phyloP scores from a whole-genome alignment of 768 basidiomycete species.

The Fomitopsis pulvina region DNA sequence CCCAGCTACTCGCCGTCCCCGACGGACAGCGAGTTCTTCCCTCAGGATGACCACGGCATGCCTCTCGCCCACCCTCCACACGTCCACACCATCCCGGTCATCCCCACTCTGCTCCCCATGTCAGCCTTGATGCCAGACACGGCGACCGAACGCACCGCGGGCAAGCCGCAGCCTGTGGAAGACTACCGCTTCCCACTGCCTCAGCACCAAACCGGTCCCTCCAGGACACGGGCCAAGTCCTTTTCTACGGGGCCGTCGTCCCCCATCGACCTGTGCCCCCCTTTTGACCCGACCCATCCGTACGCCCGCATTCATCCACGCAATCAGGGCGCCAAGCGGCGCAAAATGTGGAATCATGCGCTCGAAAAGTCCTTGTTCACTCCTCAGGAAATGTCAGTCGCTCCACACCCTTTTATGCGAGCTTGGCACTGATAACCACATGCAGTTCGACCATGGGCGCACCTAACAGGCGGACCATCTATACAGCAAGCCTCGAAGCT shows the following conservation, averaged over 20 bases:
- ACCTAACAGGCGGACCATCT: constrained; percentile 62
- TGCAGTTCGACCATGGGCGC: constrained; percentile 58
- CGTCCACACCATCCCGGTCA: not conserved
- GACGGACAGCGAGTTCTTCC: constrained; percentile 1
- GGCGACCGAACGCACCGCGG: not conserved
- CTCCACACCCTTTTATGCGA: not conserved
- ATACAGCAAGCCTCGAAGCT: constrained; percentile 65
- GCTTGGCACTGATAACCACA: not conserved
- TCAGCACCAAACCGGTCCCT: not conserved
- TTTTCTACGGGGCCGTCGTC: not conserved
- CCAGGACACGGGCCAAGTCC: constrained; percentile 1
- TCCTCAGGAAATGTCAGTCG: constrained; percentile 56
- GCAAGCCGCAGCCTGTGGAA: not conserved
- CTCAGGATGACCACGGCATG: not conserved
- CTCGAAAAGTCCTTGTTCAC: constrained; percentile 68
- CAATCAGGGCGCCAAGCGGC: constrained; percentile 52
- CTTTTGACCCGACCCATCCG: constrained; percentile 44
- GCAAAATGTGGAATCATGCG: constrained; percentile 74
- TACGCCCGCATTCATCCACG: constrained; percentile 66
- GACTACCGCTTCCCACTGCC: constrained; percentile 2
- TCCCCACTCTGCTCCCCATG: not conserved
- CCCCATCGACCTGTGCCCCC: constrained; percentile 2
- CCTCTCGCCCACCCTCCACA: not conserved
- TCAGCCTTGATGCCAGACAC: not conserved
- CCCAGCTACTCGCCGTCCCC: constrained; percentile 3